phyloP scores from a whole-genome alignment of 306 rosid genomes.

The Cicer bijugum region DNA sequence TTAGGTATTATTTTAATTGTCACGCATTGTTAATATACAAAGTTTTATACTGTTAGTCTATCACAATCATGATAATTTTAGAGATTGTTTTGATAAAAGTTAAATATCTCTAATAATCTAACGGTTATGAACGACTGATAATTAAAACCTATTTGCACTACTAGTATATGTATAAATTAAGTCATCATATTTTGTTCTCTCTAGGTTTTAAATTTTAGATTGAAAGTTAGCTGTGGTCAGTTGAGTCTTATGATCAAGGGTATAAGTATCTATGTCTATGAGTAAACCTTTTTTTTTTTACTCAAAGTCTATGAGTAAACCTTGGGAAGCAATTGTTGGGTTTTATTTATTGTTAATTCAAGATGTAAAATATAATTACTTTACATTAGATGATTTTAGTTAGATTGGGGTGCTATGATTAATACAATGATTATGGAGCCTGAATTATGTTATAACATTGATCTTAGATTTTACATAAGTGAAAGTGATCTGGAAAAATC shows the following conservation, averaged over 20 bases:
- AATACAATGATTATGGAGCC: slow-evolving; percentile 49
- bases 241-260: neutral
- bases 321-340: slow-evolving; percentile 22
- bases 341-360: slow-evolving; percentile 19
- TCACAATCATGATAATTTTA: no score
- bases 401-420: slow-evolving; percentile 48
- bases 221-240: slow-evolving; percentile 1
- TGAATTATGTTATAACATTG: slow-evolving; percentile 11
- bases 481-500: slow-evolving; percentile 56
- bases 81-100: no score
- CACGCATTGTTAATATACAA: no score
- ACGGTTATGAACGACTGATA: no score
- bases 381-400: slow-evolving; percentile 39
- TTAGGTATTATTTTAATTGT: no score
- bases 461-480: slow-evolving; percentile 20
- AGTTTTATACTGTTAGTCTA: no score
- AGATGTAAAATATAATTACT: slow-evolving; percentile 23
- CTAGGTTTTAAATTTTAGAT: slow-evolving; percentile 26
- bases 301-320: neutral
- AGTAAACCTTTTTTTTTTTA: no score
- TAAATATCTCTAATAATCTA: no score
- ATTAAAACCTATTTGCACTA: no score
- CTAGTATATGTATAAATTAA: no score
- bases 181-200: neutral
- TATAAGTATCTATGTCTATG: neutral